Evolutionary conservation across 2,329 filamentous ascomycete species (phyloP), one percentile per base, ranked within the genome.

Genomic region (Tolypocladium endophyticum): DNA sequence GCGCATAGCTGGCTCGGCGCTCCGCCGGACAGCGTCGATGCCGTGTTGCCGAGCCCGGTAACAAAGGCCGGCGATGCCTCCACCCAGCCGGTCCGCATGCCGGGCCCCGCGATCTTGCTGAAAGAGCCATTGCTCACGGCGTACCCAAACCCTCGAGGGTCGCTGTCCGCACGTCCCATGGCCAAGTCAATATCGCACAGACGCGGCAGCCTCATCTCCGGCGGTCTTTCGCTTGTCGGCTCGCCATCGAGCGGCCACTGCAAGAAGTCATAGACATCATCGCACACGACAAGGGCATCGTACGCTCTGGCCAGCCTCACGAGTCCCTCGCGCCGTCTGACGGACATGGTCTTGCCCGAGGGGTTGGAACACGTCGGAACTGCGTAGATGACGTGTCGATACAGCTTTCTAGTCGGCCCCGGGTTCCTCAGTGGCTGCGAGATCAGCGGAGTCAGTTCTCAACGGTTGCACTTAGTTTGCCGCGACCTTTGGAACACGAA

Each of bases 221-320:
- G 62, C 2, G 61, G 58, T 36, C 60, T 58, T 35, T 62, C 61
- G 45, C 61, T 59, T 43, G 65, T 64, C 71, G 77, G 43, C 73
- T 72, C 41, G 68, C 68, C 57, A 53, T 74, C 69, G 0, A 77
- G 67, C 2, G 84, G 81, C 90, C 92, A 97, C 70, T 92, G 89
- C 6, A 97, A 79, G 64, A 93, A 88, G 71, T 97, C 93, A 70
- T 99, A 99, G 12, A 97, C 92, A 71, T 99, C 94, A 74, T 97
- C 93, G 56, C 84, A 84, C 35, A 97, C 80, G 59, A 97, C 74
- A n/a, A 97, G 80, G 8, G 90, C 90, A 71, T 97, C 87, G 70
- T 88, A 85, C 61, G 86, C 79, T 60, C 93, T 82, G 0, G 93
- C 93, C 8, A 97, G 74, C n/a, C 78, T 76, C 30, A 97, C 85